phyloP scores from a whole-genome alignment of 2,329 filamentous ascomycete species.

The Aureobasidium musti region DNA sequence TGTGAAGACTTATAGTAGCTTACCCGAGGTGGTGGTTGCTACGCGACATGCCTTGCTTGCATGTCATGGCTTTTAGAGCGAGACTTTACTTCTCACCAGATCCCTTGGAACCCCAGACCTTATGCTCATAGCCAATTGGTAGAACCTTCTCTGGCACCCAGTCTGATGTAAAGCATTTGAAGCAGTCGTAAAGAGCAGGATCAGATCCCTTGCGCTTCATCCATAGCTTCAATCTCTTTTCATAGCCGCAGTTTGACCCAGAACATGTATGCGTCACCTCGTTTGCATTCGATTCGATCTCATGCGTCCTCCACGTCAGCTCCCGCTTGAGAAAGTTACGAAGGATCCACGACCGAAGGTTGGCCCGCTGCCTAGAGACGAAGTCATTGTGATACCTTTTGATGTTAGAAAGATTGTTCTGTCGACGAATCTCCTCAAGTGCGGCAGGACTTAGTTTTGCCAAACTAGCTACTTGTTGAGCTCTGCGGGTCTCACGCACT shows the following conservation, averaged over 20 bases:
- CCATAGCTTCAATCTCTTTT: not conserved
- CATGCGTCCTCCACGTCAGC: not conserved
- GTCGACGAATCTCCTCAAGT: not conserved
- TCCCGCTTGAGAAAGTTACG: not conserved
- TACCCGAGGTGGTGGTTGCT: not conserved
- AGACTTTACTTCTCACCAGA: too few relatives aligned
- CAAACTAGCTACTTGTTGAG: not conserved
- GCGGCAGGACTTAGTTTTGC: not conserved
- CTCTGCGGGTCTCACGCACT: not conserved
- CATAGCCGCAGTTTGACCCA: not conserved
- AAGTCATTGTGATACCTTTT: not conserved
- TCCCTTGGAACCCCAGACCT: not conserved
- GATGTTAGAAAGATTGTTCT: too few relatives aligned
- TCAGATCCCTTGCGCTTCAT: not conserved
- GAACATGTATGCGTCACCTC: not conserved
- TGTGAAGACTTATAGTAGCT: not conserved
- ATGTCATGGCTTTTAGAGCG: not conserved
- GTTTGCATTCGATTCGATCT: not conserved
- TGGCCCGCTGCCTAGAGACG: not conserved
- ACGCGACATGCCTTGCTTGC: not conserved
- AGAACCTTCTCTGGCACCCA: constrained; percentile 4
- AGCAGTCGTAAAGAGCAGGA: not conserved
- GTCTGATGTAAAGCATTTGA: constrained; percentile 1
- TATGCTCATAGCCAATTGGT: constrained; percentile 3
- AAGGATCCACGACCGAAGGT: not conserved